A percentile compares a stretch with the other conserved stretches of the same genome.
Evolutionary conservation across 305 asterid species (phyloP).

Genomic region (Andrographis paniculata): DNA sequence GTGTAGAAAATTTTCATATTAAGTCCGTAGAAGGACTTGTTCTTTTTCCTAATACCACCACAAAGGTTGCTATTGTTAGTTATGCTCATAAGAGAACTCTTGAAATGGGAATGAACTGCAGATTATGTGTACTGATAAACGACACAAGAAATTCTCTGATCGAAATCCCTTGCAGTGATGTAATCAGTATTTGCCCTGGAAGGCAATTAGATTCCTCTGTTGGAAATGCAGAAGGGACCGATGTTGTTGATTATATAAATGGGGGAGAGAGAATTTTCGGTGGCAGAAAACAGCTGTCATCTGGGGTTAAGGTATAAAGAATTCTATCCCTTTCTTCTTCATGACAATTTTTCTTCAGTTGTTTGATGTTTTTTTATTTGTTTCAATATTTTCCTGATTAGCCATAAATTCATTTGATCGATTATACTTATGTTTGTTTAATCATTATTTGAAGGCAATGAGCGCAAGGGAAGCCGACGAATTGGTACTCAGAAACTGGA

Average conservation of each 20-base stretch:
- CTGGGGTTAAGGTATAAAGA: slow-evolving; percentile 43
- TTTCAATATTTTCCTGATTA: slow-evolving; percentile 13
- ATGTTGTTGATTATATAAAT: slow-evolving; percentile 23
- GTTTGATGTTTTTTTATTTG: not conserved
- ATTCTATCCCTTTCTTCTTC: slow-evolving; percentile 20
- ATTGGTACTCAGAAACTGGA: slow-evolving; percentile 70
- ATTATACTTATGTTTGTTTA: slow-evolving; percentile 5
- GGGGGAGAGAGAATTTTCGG: slow-evolving; percentile 23
- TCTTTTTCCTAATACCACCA: slow-evolving; percentile 57
- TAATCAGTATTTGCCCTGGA: slow-evolving; percentile 34
- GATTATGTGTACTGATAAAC: slow-evolving; percentile 42
- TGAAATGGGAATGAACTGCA: slow-evolving; percentile 38
- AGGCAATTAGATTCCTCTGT: slow-evolving; percentile 30
- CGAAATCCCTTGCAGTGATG: slow-evolving; percentile 63
- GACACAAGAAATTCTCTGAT: slow-evolving; percentile 51
- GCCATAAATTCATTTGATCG: slow-evolving; percentile 4
- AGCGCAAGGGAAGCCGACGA: slow-evolving; percentile 61
- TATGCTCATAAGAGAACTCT: slow-evolving; percentile 23
- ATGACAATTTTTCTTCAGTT: not conserved
- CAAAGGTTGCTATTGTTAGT: slow-evolving; percentile 60
- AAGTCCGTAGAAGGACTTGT: slow-evolving; percentile 60
- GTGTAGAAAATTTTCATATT: slow-evolving; percentile 29
- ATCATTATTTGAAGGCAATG: slow-evolving; percentile 41
- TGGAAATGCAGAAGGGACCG: slow-evolving; percentile 26
- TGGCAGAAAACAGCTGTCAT: slow-evolving; percentile 23